Percentiles rank a stretch among this genome's conserved stretches.
phyloP scores from a whole-genome alignment of 2,329 filamentous ascomycete species.

The Xylariaceae sp. region DNA sequence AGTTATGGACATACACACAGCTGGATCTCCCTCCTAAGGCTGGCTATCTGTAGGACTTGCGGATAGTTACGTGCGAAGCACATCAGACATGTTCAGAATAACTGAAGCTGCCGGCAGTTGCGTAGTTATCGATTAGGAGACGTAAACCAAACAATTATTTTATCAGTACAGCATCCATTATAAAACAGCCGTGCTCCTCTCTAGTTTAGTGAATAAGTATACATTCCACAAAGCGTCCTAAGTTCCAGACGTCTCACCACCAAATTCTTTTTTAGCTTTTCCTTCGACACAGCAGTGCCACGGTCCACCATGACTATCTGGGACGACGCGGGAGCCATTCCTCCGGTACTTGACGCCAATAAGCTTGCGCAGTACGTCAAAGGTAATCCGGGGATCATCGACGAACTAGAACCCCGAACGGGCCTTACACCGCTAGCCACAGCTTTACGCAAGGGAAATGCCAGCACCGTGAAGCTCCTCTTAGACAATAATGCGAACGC shows the following conservation, averaged over 20 bases:
- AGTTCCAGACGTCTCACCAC: neutral
- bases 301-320: conserved; percentile 22
- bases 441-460: conserved; percentile 19
- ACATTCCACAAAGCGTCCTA: neutral
- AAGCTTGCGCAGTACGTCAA: conserved; percentile 18
- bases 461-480: conserved; percentile 24
- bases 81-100: neutral
- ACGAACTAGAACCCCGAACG: conserved; percentile 13
- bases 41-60: neutral
- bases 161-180: neutral
- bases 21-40: neutral
- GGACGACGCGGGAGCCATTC: conserved; percentile 25
- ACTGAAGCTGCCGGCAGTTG: neutral
- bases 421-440: conserved; percentile 24
- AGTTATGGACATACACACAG: neutral
- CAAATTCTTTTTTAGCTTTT: neutral
- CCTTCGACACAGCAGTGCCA: neutral
- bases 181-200: neutral
- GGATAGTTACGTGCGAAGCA: neutral
- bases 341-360: conserved; percentile 3
- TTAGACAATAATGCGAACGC: conserved; percentile 22
- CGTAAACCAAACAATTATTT: neutral
- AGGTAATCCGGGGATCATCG: conserved; percentile 10
- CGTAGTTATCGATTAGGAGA: neutral
- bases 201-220: neutral